phyloP scores from a whole-genome alignment of 805 yeast species.

The Nakazawaea molendinolei region DNA sequence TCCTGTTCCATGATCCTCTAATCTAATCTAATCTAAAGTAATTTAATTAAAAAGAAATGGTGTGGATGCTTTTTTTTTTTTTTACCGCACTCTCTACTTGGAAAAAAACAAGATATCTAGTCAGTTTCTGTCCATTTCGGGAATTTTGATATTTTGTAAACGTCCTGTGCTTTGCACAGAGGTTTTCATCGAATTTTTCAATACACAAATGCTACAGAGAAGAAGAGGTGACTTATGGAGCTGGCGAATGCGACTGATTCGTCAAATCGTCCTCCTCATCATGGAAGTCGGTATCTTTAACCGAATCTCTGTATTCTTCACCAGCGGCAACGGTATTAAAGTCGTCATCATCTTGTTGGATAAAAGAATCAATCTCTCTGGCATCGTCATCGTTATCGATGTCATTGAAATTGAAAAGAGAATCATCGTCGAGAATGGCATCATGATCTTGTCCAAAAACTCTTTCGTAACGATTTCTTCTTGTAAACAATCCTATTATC shows the following conservation, averaged over 20 bases:
- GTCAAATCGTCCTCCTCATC: conserved; percentile 5
- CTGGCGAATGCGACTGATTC: neutral
- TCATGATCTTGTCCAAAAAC: conserved; percentile 19
- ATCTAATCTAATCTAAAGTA: too few species aligned
- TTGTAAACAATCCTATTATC: conserved; percentile 16
- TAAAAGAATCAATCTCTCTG: conserved; percentile 36
- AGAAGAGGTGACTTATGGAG: too few species aligned
- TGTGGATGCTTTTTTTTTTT: neutral
- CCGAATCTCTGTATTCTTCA: conserved; percentile 4
- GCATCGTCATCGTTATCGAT: conserved; percentile 38
- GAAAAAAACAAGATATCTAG: too few species aligned
- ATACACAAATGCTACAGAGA: too few species aligned
- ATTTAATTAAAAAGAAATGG: too few species aligned
- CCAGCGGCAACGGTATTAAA: conserved; percentile 16
- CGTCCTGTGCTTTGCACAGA: too few species aligned
- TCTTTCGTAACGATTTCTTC: conserved; percentile 22
- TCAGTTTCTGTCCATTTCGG: too few species aligned
- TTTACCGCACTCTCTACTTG: neutral
- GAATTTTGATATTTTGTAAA: too few species aligned
- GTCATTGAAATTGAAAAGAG: conserved; percentile 24
- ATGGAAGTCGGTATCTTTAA: neutral
- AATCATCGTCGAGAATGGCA: conserved; percentile 21
- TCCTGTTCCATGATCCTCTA: neutral
- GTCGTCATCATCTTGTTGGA: conserved; percentile 24
- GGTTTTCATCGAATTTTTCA: too few species aligned